These are phyloP conservation scores for Penicillium carneum DNA, from an alignment of 2,329 filamentous ascomycete genomes.

Conservation along the genomic window DNA sequence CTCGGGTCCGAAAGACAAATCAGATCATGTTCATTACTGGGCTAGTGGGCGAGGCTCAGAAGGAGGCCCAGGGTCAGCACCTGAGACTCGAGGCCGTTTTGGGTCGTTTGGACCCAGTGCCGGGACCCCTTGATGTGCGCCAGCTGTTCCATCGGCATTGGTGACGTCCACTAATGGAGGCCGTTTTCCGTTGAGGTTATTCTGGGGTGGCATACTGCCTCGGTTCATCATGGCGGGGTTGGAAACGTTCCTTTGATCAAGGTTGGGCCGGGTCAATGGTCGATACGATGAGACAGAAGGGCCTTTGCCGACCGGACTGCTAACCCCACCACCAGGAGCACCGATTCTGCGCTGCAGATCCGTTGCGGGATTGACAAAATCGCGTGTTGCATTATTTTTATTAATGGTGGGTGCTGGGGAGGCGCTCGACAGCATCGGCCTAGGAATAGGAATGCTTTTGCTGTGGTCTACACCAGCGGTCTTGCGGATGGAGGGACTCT, in stretches of 20 bases:
- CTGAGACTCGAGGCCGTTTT: constrained; percentile 44
- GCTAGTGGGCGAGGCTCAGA: constrained; percentile 19
- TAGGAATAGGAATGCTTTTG: constrained; percentile 74
- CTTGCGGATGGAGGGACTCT: constrained; percentile 85
- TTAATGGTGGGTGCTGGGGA: constrained; percentile 42
- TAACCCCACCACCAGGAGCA: constrained; percentile 40
- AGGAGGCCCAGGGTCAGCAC: constrained; percentile 20
- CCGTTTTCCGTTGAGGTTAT: constrained; percentile 51
- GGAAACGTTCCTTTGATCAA: constrained; percentile 37
- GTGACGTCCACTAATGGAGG: constrained; percentile 56
- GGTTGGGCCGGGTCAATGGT: constrained; percentile 54
- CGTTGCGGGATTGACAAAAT: constrained; percentile 47
- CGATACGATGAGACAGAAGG: constrained; percentile 52
- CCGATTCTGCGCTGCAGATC: constrained; percentile 49
- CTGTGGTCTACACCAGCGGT: constrained; percentile 86
- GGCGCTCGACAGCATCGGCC: constrained; percentile 47
- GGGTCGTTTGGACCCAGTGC: constrained; percentile 38
- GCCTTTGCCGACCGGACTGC: constrained; percentile 45
- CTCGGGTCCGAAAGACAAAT: neutral
- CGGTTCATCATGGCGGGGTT: constrained; percentile 33
- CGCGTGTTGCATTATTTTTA: constrained; percentile 39
- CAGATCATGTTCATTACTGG: constrained; percentile 14
- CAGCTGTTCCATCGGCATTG: constrained; percentile 43
- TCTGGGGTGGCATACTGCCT: constrained; percentile 34
- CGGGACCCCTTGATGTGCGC: constrained; percentile 36